Evolutionary conservation across 345 rosid species (phyloP).

Genomic region (Microthlaspi erraticum): DNA sequence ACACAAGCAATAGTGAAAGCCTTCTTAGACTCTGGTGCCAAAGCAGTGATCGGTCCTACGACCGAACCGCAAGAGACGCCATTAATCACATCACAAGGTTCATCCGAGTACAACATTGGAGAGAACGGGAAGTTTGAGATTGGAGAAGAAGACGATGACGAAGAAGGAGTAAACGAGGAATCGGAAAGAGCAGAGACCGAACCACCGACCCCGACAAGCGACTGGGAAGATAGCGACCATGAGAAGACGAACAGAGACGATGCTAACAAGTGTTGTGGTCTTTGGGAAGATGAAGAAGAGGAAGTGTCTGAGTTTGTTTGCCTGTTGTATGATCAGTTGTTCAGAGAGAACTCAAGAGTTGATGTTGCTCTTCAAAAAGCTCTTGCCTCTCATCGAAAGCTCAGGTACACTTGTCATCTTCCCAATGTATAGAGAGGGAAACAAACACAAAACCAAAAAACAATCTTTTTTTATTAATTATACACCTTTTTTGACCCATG

Average conservation of each 20-base stretch:
- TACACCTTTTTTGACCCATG: constrained; percentile 37
- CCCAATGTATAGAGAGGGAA: constrained; percentile 49
- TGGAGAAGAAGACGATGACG: constrained; percentile 88
- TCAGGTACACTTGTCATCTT: constrained; percentile 84
- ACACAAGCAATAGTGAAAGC: constrained; percentile 54
- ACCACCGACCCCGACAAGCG: constrained; percentile 73
- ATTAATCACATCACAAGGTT: constrained; percentile 52
- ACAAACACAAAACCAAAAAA: no score
- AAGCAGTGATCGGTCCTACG: constrained; percentile 79
- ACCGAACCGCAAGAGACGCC: constrained; percentile 70
- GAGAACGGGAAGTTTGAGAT: constrained; percentile 91
- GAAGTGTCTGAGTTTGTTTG: constrained; percentile 75
- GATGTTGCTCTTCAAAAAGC: constrained; percentile 73
- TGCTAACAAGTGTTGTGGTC: constrained; percentile 39
- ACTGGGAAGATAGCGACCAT: constrained; percentile 93
- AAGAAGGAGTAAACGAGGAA: constrained; percentile 56
- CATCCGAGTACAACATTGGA: constrained; percentile 51
- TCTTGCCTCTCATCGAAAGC: constrained; percentile 68
- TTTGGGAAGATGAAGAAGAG: constrained; percentile 83
- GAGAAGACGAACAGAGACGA: constrained; percentile 50
- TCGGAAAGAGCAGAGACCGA: constrained; percentile 68
- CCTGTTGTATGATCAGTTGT: constrained; percentile 65
- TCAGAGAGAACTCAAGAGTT: constrained; percentile 72
- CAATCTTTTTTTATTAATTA: neutral
- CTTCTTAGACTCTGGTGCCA: constrained; percentile 80